A percentile compares a stretch with the other conserved stretches of the same genome.
These are phyloP conservation scores for Acacia melanoxylon DNA, from an alignment of 306 rosid genomes.

Conservation along the genomic window DNA sequence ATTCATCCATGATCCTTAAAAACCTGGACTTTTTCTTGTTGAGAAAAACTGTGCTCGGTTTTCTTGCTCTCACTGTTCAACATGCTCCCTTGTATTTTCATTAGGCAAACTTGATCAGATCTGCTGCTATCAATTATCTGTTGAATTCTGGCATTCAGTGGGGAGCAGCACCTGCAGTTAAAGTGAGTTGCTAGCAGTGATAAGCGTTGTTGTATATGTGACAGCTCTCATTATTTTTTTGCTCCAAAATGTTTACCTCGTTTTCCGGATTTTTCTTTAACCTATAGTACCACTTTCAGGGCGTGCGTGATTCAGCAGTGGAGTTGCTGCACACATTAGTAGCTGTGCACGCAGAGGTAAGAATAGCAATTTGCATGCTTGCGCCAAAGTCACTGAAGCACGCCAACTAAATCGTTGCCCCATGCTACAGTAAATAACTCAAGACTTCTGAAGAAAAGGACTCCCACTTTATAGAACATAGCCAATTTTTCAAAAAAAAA, in stretches of 20 bases:
- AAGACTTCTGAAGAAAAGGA: conserved; percentile 22
- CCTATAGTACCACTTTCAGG: conserved; percentile 46
- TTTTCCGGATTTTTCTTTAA: conserved; percentile 17
- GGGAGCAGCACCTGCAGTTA: conserved; percentile 97
- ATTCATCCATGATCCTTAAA: conserved; percentile 17
- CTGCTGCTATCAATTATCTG: conserved; percentile 83
- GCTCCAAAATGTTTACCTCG: conserved; percentile 2
- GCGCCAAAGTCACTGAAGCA: neutral
- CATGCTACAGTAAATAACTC: conserved; percentile 13
- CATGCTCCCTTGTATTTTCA: conserved; percentile 32
- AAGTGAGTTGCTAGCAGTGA: conserved; percentile 58
- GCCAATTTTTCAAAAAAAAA: neutral
- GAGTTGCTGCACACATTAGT: conserved; percentile 95
- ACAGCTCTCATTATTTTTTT: conserved; percentile 7
- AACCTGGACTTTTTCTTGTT: conserved; percentile 21
- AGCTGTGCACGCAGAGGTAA: conserved; percentile 98
- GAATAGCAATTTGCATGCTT: conserved; percentile 29
- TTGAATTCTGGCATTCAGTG: conserved; percentile 90
- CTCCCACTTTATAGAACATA: conserved; percentile 6
- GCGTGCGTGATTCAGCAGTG: conserved; percentile 94
- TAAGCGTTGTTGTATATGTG: conserved; percentile 22
- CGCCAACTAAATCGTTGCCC: conserved; percentile 3
- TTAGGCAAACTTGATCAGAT: conserved; percentile 92
- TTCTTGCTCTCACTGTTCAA: conserved; percentile 20
- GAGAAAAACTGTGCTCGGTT: conserved; percentile 14